Evolutionary conservation across 129 eudicot species (phyloP).

Genomic region (Silybum marianum): DNA sequence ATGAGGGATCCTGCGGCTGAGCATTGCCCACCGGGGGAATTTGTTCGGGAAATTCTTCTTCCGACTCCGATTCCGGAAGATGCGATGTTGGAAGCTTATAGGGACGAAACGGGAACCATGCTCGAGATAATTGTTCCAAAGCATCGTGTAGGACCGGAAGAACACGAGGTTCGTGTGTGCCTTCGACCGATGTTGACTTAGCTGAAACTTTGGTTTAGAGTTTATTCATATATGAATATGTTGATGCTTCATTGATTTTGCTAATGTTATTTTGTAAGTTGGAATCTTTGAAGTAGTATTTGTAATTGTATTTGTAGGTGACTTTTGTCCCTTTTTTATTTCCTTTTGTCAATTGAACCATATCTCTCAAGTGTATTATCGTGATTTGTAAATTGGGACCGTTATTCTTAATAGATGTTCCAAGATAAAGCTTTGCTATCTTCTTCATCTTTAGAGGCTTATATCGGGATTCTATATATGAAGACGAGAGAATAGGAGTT

Average conservation of each 20-base stretch:
- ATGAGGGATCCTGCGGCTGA: conserved; percentile 67
- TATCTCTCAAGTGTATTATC: conserved; percentile 17
- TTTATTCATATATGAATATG: conserved; percentile 7
- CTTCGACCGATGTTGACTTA: conserved; percentile 53
- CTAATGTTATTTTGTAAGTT: conserved; percentile 30
- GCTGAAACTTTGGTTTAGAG: conserved; percentile 26
- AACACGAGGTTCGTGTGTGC: conserved; percentile 77
- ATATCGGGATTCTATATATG: too few species aligned
- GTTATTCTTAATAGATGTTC: too few species aligned
- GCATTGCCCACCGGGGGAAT: conserved; percentile 84
- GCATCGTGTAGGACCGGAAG: conserved; percentile 82
- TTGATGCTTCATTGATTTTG: conserved; percentile 29
- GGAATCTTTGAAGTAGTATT: conserved; percentile 26
- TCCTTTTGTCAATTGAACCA: conserved; percentile 21
- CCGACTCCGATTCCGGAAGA: conserved; percentile 75
- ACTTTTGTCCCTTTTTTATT: conserved; percentile 4
- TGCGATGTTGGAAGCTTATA: conserved; percentile 77
- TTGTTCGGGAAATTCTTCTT: conserved; percentile 64
- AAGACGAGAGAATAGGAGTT: too few species aligned
- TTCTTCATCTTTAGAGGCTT: too few species aligned
- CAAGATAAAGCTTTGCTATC: too few species aligned
- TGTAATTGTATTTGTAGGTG: conserved; percentile 16
- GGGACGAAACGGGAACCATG: conserved; percentile 66
- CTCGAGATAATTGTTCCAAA: conserved; percentile 84
- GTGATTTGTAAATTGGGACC: too few species aligned